phyloP scores from a whole-genome alignment of 2,329 filamentous ascomycete genomes.

The Chalaropsis thielavioides region DNA sequence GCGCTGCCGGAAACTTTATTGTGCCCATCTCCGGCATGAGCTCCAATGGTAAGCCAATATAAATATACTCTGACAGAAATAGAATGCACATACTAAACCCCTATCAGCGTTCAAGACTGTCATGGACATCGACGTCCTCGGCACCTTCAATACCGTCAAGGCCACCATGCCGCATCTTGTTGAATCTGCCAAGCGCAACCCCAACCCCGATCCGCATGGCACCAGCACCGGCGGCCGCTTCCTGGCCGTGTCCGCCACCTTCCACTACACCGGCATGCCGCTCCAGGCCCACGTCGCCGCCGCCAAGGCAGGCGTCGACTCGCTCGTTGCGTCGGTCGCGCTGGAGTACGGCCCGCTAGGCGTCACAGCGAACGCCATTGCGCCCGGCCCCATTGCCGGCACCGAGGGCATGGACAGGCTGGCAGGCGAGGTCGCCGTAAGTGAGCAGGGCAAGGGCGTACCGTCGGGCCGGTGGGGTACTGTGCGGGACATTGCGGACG shows the following conservation, averaged over 20 bases:
- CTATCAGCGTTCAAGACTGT: slow-evolving; percentile 68
- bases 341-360: slow-evolving; percentile 85
- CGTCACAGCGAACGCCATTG: slow-evolving; percentile 74
- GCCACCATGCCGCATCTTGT: slow-evolving; percentile 73
- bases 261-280: slow-evolving; percentile 78
- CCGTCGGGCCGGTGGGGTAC: slow-evolving; percentile 65
- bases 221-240: slow-evolving; percentile 66
- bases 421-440: slow-evolving; percentile 25
- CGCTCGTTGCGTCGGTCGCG: slow-evolving; percentile 62
- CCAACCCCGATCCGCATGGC: slow-evolving; percentile 44
- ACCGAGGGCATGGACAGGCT: slow-evolving; percentile 69
- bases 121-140: slow-evolving; percentile 89
- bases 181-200: slow-evolving; percentile 45
- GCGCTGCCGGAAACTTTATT: slow-evolving; percentile 91
- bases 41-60: slow-evolving; percentile 42
- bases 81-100: background rate
- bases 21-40: slow-evolving; percentile 69
- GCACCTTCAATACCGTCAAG: slow-evolving; percentile 90
- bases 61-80: background rate
- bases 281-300: slow-evolving; percentile 82
- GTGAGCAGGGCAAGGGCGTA: slow-evolving; percentile 29
- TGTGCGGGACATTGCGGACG: slow-evolving; percentile 80
- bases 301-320: slow-evolving; percentile 83
- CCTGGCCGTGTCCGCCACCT: slow-evolving; percentile 76
- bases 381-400: slow-evolving; percentile 69